Evolutionary conservation across 352 stramenopile genomes (phyloP).

Genomic region (Phytopythium kandeliae): DNA sequence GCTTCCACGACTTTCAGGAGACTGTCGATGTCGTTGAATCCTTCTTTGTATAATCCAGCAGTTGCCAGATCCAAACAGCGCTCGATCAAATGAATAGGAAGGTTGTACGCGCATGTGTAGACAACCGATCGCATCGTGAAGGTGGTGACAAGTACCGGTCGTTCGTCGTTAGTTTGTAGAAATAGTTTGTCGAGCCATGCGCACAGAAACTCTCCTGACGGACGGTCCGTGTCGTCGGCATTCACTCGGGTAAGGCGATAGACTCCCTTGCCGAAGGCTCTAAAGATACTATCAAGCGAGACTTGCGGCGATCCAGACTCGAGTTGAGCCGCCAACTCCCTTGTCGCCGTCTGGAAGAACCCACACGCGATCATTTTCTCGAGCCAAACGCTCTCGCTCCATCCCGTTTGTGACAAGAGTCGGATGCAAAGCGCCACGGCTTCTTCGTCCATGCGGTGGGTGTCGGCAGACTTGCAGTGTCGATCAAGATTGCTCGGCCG

Average conservation of each 20-base stretch:
- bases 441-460: not conserved
- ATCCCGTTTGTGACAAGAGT: not conserved
- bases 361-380: conserved; percentile 4
- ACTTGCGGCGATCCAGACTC: not conserved
- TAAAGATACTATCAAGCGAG: not conserved
- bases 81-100: conserved; percentile 12
- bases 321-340: not conserved
- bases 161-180: not conserved
- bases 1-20: conserved; percentile 2
- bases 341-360: conserved; percentile 8
- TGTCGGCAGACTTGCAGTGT: not conserved
- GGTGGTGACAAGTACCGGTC: not conserved
- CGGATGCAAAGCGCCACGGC: not conserved
- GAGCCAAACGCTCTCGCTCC: not conserved
- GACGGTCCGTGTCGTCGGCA: not conserved
- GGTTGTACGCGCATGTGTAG: conserved; percentile 21
- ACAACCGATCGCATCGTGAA: conserved; percentile 14
- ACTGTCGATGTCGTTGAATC: not conserved
- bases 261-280: not conserved
- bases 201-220: not conserved
- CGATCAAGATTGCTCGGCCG: not conserved
- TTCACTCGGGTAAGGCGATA: not conserved
- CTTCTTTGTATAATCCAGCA: not conserved
- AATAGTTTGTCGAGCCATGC: not conserved
- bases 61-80: conserved; percentile 5